These are phyloP conservation scores for Naganishia cerealis DNA, from an alignment of 1,284 basidiomycete species.

Conservation along the genomic window DNA sequence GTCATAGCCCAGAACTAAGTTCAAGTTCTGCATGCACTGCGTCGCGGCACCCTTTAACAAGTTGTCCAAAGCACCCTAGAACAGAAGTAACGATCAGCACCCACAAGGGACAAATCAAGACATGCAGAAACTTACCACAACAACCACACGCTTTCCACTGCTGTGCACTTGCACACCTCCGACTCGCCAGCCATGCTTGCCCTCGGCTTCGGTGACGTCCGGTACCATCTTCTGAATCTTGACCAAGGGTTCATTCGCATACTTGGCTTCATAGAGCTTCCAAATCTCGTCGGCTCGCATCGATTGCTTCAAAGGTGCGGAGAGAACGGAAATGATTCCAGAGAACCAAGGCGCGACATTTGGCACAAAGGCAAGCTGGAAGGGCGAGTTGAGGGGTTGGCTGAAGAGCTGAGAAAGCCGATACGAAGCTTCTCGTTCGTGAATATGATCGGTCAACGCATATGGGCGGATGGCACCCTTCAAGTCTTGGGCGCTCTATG, in stretches of 20 bases:
- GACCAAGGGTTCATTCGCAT: constrained; percentile 73
- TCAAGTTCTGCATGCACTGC: constrained; percentile 94
- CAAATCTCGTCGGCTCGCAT: constrained; percentile 71
- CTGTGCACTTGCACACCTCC: constrained; percentile 95
- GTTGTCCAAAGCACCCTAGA: constrained; percentile 86
- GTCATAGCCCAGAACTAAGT: constrained; percentile 88
- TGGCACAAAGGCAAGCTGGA: constrained; percentile 84
- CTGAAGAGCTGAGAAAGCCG: constrained; percentile 71
- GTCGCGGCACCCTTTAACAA: constrained; percentile 96
- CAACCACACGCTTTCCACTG: constrained; percentile 80
- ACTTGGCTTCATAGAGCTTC: constrained; percentile 75
- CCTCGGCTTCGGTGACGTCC: constrained; percentile 72
- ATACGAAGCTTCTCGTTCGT: constrained; percentile 86
- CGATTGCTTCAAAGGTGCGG: constrained; percentile 69
- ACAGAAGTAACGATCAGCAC: constrained; percentile 18
- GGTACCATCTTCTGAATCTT: constrained; percentile 69
- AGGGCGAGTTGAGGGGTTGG: constrained; percentile 37
- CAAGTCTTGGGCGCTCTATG: constrained; percentile 65
- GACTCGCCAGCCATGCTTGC: constrained; percentile 82
- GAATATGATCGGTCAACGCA: constrained; percentile 92
- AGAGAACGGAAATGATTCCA: constrained; percentile 85
- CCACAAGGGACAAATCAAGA: not conserved
- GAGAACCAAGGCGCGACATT: constrained; percentile 92
- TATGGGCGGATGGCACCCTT: constrained; percentile 78
- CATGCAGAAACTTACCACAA: constrained; percentile 65